phyloP scores from a whole-genome alignment of 2,329 filamentous ascomycete genomes.

The Rhynchosporium graminicola region DNA sequence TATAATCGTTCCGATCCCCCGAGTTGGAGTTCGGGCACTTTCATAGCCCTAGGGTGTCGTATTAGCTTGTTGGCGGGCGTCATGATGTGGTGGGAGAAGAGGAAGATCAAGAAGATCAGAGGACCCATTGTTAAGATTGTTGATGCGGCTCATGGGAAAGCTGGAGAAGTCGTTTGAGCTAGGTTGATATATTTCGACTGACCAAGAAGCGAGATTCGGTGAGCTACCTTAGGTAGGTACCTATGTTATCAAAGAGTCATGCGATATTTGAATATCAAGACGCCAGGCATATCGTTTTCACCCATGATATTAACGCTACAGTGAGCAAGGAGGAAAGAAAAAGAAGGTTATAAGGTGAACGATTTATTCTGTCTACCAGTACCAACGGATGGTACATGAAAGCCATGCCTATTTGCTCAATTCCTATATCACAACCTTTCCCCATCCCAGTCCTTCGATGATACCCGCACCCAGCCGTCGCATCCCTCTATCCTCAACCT shows the following conservation, averaged over 20 bases:
- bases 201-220: too few relatives aligned
- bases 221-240: too few relatives aligned
- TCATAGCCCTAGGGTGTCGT: constrained; percentile 26
- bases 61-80: constrained; percentile 24
- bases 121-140: constrained; percentile 23
- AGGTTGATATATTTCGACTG: not conserved
- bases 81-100: constrained; percentile 29
- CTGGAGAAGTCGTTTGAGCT: not conserved
- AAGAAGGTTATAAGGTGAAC: not conserved
- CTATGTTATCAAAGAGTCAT: too few relatives aligned
- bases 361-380: not conserved
- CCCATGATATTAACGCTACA: not conserved
- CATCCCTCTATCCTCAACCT: not conserved
- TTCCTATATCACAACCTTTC: not conserved
- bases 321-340: not conserved
- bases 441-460: not conserved
- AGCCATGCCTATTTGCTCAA: not conserved
- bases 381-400: not conserved
- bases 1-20: constrained; percentile 26
- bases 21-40: constrained; percentile 25
- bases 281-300: too few relatives aligned
- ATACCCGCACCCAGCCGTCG: not conserved
- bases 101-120: constrained; percentile 29
- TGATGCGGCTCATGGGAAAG: constrained; percentile 10
- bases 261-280: too few relatives aligned